A percentile compares a stretch with the other conserved stretches of the same genome.
phyloP scores from a whole-genome alignment of 257 asterid genomes.

The Agastache rugosa region DNA sequence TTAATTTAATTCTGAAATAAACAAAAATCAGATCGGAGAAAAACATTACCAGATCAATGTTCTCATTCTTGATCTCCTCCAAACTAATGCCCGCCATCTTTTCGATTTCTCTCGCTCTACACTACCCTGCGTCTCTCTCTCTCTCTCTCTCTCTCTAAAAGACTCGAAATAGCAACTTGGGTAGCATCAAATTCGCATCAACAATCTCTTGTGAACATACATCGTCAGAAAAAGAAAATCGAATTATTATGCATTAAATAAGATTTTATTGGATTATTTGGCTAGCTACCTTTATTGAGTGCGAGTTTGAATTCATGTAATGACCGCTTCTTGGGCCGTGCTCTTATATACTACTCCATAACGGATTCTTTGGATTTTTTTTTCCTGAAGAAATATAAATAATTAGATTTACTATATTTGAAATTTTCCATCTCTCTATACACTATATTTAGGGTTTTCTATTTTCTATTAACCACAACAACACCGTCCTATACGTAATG shows the following conservation, averaged over 20 bases:
- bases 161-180: not conserved
- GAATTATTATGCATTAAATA: not conserved
- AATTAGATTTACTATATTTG: not conserved
- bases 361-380: not conserved
- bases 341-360: not conserved
- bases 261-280: not conserved
- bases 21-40: not conserved
- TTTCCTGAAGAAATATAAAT: not conserved
- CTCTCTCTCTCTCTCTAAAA: not conserved
- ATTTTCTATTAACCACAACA: not conserved
- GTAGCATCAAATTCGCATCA: not conserved
- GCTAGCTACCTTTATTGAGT: not conserved
- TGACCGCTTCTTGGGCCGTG: not conserved
- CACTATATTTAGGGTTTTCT: not conserved
- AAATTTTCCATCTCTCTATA: not conserved
- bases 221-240: not conserved
- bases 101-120: not conserved
- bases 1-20: not conserved
- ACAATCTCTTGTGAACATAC: not conserved
- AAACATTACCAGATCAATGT: constrained; percentile 9
- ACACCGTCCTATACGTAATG: not conserved
- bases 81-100: constrained; percentile 41
- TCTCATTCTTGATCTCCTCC: constrained; percentile 24
- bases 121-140: not conserved
- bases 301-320: not conserved